Base-by-base conservation (phyloP, 176 grass and related monocot species). In the Lolium perenne region DNA sequence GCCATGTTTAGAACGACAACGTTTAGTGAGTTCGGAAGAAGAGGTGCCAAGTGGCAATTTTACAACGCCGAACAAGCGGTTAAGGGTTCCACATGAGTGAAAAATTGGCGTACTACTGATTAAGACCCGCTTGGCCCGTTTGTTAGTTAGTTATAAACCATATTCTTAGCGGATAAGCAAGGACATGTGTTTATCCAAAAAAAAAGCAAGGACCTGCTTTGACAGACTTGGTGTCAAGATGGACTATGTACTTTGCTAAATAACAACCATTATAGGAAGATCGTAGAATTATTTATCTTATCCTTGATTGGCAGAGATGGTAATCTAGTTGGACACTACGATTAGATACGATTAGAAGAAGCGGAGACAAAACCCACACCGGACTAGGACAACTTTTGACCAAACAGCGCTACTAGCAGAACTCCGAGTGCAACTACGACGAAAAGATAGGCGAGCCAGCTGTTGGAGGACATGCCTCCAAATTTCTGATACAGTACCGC, bases 261-360 rank as follows among this genome's bases (percentile, higher is more conserved):
- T 43, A 43, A 43, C 20, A 88, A 80, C 51, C 3, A 87, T 18
- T 18, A 40, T 26, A 41, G 17, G 48, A 4, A 21, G 57, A 29
- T 75, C 79, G 85, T 32, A 60, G 49, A 12, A 74, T 88, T 89
- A 7, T 82, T 85, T 85, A 85, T 80, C 23, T 91, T 86, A 89
- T 88, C 78, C 50, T 71, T 80, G 6, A 17, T 67, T 40, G 22
- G 49, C 1, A 65, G 43, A 41, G 15, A 53, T 66, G 63, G 63
- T 66, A 35, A 35, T 66, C 63, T 66, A 66, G 63, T 66, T 66
- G 63, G 26, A 66, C 26, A 66, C 63, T 35, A 66, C 13, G 13
- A 66, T 35, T 66, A 80, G 78, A 67, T 35, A 66, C 13, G 13
- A 66, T 35, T 66, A 80, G 78, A 67, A 41, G 21, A 59, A 35